Conservation (phyloP, 1,139 yeast species). For the Yamadazyma dushanensis region DNA sequence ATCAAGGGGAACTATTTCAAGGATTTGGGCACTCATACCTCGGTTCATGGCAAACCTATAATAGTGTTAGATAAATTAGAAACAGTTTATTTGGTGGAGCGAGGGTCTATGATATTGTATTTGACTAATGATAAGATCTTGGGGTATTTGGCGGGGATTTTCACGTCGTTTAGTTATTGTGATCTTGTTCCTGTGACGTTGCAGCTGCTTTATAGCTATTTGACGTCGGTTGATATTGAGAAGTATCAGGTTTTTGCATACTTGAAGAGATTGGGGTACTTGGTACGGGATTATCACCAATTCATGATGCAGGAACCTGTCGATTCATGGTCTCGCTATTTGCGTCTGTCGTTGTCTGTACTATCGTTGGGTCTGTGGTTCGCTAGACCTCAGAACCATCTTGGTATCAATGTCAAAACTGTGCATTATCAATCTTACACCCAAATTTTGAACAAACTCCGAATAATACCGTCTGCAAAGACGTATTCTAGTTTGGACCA, state of each 20-base stretch:
- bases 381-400: not conserved
- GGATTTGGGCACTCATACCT: constrained; percentile 55
- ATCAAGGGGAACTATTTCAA: constrained; percentile 75
- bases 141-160: constrained; percentile 16
- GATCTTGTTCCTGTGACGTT: constrained; percentile 51
- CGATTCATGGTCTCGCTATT: not conserved
- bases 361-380: too few species aligned
- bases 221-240: constrained; percentile 35
- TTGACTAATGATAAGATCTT: constrained; percentile 23
- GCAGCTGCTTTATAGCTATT: constrained; percentile 61
- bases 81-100: constrained; percentile 71
- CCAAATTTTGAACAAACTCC: constrained; percentile 39
- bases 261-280: constrained; percentile 77
- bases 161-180: constrained; percentile 12
- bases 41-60: constrained; percentile 19
- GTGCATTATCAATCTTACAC: constrained; percentile 38
- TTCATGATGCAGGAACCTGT: constrained; percentile 6
- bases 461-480: constrained; percentile 30
- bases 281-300: constrained; percentile 45
- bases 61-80: constrained; percentile 66
- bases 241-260: constrained; percentile 70
- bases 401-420: constrained; percentile 17
- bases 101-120: constrained; percentile 74
- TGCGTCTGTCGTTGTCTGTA: too few species aligned
- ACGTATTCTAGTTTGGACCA: constrained; percentile 19